Evolutionary conservation across 176 grass and related monocot species (phyloP).

Genomic region (Avena sativa): DNA sequence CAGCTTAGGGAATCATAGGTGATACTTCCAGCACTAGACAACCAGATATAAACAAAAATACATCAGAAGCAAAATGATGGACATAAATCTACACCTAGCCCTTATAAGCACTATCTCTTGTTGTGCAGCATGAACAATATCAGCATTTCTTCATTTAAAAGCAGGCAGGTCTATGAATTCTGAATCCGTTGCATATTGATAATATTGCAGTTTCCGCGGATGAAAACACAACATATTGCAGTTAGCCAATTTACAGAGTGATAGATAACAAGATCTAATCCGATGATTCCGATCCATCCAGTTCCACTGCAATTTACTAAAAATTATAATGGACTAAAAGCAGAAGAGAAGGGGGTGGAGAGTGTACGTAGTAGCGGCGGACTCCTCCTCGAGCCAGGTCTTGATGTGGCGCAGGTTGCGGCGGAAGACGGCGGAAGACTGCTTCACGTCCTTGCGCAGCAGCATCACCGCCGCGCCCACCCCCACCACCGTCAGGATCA

Average conservation of each 20-base stretch:
- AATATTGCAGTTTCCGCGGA: neutral
- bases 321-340: neutral
- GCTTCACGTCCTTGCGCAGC: constrained; percentile 85
- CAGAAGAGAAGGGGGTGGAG: neutral
- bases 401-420: constrained; percentile 88
- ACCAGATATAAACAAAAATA: neutral
- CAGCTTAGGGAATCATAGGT: neutral
- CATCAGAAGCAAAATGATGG: neutral
- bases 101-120: neutral
- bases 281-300: neutral
- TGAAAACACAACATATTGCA: neutral
- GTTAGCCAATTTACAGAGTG: neutral
- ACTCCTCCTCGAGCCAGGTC: constrained; percentile 91
- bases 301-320: neutral
- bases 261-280: neutral
- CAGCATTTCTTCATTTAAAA: neutral
- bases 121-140: neutral
- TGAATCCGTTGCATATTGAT: neutral
- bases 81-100: neutral
- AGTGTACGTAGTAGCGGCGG: constrained; percentile 69
- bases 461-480: constrained; percentile 85
- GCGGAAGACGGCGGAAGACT: constrained; percentile 78
- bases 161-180: neutral
- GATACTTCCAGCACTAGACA: neutral
- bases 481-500: constrained; percentile 89